Conservation (phyloP, 805 yeast species). For the Sugiyamaella lignohabitans region DNA sequence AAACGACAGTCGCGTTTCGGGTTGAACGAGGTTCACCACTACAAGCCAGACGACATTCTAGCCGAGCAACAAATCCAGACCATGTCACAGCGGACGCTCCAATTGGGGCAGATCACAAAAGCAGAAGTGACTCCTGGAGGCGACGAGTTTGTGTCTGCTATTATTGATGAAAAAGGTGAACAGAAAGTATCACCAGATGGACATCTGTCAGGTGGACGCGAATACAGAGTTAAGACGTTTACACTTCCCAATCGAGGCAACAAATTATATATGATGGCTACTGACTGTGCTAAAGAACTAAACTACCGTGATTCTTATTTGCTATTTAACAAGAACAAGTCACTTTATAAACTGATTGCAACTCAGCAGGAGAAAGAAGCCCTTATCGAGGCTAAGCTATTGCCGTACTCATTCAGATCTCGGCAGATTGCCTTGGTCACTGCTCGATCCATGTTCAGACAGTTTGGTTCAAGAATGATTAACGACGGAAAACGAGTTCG, state of each 20-base stretch:
- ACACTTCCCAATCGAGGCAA: constrained; percentile 34
- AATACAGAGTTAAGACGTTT: constrained; percentile 37
- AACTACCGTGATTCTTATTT: constrained; percentile 47
- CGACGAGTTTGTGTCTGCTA: constrained; percentile 30
- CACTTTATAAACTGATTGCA: constrained; percentile 34
- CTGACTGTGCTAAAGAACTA: constrained; percentile 38
- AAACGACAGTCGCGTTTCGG: not conserved
- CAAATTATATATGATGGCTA: constrained; percentile 37
- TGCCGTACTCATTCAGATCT: constrained; percentile 27
- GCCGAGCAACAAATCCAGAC: too few species aligned
- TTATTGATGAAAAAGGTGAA: constrained; percentile 41
- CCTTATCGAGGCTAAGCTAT: constrained; percentile 30
- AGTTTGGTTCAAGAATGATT: constrained; percentile 46
- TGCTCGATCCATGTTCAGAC: constrained; percentile 41
- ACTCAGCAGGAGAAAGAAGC: constrained; percentile 36
- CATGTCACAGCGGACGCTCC: constrained; percentile 15
- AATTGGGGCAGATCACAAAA: constrained; percentile 21
- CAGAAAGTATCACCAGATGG: constrained; percentile 39
- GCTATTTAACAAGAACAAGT: constrained; percentile 39
- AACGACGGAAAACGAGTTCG: constrained; percentile 41
- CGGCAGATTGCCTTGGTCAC: constrained; percentile 35
- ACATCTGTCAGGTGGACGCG: constrained; percentile 34
- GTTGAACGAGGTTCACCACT: too few species aligned
- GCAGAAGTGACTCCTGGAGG: constrained; percentile 22
- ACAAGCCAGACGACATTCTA: too few species aligned